Base-by-base conservation (phyloP, 495 filamentous ascomycete genomes). In the Aspergillus mulundensis region DNA sequence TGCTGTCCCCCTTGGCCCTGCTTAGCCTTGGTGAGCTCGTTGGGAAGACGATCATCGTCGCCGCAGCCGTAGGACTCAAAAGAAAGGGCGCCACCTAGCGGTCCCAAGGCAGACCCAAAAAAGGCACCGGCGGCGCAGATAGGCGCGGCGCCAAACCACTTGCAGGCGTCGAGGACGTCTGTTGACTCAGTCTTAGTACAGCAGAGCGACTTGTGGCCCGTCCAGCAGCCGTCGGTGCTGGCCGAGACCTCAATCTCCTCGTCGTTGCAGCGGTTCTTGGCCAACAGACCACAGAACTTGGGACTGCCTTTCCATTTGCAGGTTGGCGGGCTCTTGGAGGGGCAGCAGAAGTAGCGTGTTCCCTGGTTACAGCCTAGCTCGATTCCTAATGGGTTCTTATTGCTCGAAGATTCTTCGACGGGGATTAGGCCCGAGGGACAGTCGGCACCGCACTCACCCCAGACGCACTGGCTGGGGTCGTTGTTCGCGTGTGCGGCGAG, bases 211-310 rank as follows among this genome's bases (percentile, higher is more conserved):
- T 44, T 44, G 42, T 44, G 42, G 42, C 42, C 42, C 5, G 42
- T 44, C 42, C 42, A 44, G 42, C 42, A 44, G 42, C n/a, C 42
- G 0, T 44, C 42, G 16, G 42, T 44, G 23, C 42, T 44, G 0
- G 42, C 42, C 42, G 42, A 44, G 15, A 44, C 42, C 42, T 44
- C 42, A 16, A 44, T 44, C 15, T 44, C 42, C n/a, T 44, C 42
- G 16, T 44, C 42, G 42, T 15, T 44, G 42, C 42, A 44, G 16
- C 42, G 42, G 18, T 44, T 44, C 16, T 44, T 44, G 16, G 42
- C 19, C 5, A 44, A 19, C 19, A 44, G 15, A 20, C 42, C 42
- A 15, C 42, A 44, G 42, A 44, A 44, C 5, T 21, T 44, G 42
- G 42, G 42, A 24, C 42, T 44, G 23, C 42, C 42, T 20, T 44